Evolutionary conservation across 306 rosid species (phyloP), one percentile per base, ranked within the genome.

Genomic region (Trifolium pratense): DNA sequence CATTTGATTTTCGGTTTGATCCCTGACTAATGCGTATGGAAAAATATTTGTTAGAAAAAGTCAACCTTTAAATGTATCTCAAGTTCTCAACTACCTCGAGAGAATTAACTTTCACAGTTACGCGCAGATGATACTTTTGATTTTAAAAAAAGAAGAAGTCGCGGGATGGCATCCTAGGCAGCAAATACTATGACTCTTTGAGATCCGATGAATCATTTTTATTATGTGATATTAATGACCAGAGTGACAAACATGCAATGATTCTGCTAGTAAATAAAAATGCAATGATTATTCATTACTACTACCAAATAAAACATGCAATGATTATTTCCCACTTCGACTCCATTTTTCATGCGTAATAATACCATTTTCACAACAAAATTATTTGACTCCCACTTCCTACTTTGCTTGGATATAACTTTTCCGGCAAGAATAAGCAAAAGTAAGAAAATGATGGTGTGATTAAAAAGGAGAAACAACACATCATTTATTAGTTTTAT

Each of bases 291-390:
- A 18, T 18, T 18, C 7, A 5, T 36, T 5, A n/a, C n/a, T n/a
- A n/a, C n/a, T n/a, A 17, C 31, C 25, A 10, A n/a, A 25, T 23
- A 29, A 62, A 18, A 64, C 29, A 64, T 26, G 51, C 69, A 64
- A 39, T 64, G 52, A 64, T 64, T 12, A 40, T 18, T 37, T 39
- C 21, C 40, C 40, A 59, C 66, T 59, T 9, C 66, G 4, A 29
- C 10, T 15, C 40, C 21, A 15, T 9, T 37, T 61, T 64, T 18
- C 70, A 64, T 66, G 56, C 55, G 71, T 66, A 45, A 66, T 66
- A 45, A 66, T 65, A 52, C 2, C 10, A 37, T 17, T 14, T 23
- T 43, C 7, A 45, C 51, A 8, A 52, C 49, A 64, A 39, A 64
- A 25, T 31, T 39, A 64, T 39, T 64, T 64, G 52, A 39, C 32